Conservation (phyloP, 192 early-diverging fungal genomes). For the Backusella macrospora region DNA sequence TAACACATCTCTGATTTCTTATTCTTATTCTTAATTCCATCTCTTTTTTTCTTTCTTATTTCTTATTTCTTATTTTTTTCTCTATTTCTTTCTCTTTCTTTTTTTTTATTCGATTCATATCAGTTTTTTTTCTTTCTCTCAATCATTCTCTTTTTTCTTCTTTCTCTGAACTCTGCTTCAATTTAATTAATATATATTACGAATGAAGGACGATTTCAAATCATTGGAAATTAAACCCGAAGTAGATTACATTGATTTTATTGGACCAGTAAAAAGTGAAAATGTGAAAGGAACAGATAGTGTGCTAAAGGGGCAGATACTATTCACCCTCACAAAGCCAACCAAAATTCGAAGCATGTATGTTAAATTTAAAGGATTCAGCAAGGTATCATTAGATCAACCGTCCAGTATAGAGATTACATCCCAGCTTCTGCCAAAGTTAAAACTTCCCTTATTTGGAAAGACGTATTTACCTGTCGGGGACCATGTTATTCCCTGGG, state of each 20-base stretch:
- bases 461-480: conserved; percentile 31
- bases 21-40: not conserved
- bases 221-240: conserved; percentile 31
- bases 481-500: conserved; percentile 36
- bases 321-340: conserved; percentile 30
- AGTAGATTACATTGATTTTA: conserved; percentile 30
- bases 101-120: not conserved
- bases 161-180: not conserved
- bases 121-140: not conserved
- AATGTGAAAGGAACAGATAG: conserved; percentile 3
- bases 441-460: conserved; percentile 22
- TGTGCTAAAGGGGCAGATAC: conserved; percentile 28
- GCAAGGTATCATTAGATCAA: conserved; percentile 14
- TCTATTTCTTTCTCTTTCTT: not conserved
- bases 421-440: conserved; percentile 25
- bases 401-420: not conserved
- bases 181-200: not conserved
- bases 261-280: conserved; percentile 28
- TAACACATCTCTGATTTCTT: conserved; percentile 3
- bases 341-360: conserved; percentile 35
- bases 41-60: not conserved
- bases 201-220: conserved; percentile 35
- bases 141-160: not conserved
- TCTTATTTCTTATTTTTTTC: not conserved
- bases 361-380: conserved; percentile 44